Conservation (phyloP, 208 protist genomes). For the Leishmania braziliensis region DNA sequence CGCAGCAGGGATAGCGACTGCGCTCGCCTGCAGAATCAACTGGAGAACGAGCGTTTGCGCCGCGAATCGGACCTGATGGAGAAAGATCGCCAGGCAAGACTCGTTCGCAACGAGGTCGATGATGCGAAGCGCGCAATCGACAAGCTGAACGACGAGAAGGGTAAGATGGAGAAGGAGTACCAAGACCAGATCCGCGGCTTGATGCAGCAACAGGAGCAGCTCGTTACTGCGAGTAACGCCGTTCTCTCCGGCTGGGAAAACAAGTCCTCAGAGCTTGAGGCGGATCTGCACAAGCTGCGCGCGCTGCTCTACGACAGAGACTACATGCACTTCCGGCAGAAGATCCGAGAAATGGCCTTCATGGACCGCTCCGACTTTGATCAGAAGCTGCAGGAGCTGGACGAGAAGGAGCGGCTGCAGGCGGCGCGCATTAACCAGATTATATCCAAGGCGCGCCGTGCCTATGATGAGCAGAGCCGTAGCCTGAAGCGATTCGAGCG, state of each 20-base stretch:
- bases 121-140: conserved; percentile 41
- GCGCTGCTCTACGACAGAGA: conserved; percentile 68
- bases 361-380: conserved; percentile 57
- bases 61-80: conserved; percentile 58
- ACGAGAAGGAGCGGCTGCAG: conserved; percentile 67
- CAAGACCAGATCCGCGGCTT: conserved; percentile 67
- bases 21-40: conserved; percentile 39
- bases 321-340: conserved; percentile 66
- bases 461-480: conserved; percentile 54
- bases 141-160: conserved; percentile 46
- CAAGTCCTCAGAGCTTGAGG: conserved; percentile 57
- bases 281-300: conserved; percentile 62
- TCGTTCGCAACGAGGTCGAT: conserved; percentile 50
- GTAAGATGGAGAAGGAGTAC: conserved; percentile 53
- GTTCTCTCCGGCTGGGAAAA: conserved; percentile 70
- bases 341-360: conserved; percentile 60
- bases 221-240: conserved; percentile 49
- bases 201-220: conserved; percentile 62
- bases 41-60: conserved; percentile 47
- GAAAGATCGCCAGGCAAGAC: conserved; percentile 65
- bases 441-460: conserved; percentile 42
- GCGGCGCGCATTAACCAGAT: conserved; percentile 51
- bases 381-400: conserved; percentile 62
- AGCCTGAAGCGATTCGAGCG: conserved; percentile 57
- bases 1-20: conserved; percentile 44